Percentiles rank a stretch among this genome's conserved stretches.
phyloP scores from a whole-genome alignment of 805 yeast genomes.

The Geotrichum ghanense region DNA sequence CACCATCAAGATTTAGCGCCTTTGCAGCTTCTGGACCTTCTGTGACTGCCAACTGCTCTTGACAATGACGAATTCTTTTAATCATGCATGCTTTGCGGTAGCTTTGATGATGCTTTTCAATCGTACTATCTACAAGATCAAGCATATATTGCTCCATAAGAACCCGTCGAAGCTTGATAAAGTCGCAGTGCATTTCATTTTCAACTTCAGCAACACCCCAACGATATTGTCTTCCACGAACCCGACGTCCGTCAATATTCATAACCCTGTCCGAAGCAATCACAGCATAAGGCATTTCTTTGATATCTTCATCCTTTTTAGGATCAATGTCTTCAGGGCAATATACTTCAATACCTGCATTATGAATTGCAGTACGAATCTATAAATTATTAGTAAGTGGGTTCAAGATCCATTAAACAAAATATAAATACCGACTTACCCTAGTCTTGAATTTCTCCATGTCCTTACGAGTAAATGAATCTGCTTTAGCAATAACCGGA shows the following conservation, averaged over 20 bases:
- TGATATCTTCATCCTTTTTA: constrained; percentile 56
- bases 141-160: constrained; percentile 74
- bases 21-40: background rate
- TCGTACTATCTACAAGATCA: constrained; percentile 68
- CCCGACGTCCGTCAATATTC: constrained; percentile 51
- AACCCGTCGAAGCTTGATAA: constrained; percentile 67
- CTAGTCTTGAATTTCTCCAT: constrained; percentile 48
- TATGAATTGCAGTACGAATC: constrained; percentile 72
- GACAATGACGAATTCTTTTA: constrained; percentile 13
- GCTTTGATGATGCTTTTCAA: constrained; percentile 70
- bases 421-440: constrained; percentile 27
- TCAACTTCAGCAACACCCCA: constrained; percentile 89
- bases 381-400: constrained; percentile 8
- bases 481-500: constrained; percentile 85
- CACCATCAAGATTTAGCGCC: constrained; percentile 9
- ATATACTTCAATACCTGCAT: constrained; percentile 69
- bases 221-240: constrained; percentile 76
- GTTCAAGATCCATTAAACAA: background rate
- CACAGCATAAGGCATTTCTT: constrained; percentile 65
- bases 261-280: constrained; percentile 52
- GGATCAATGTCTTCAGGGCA: constrained; percentile 33
- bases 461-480: constrained; percentile 65
- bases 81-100: constrained; percentile 37
- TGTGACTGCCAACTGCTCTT: constrained; percentile 1
- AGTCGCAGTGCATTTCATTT: constrained; percentile 77